Conservation (phyloP, 2,329 filamentous ascomycete species). For the Colletotrichum neosansevieriae region DNA sequence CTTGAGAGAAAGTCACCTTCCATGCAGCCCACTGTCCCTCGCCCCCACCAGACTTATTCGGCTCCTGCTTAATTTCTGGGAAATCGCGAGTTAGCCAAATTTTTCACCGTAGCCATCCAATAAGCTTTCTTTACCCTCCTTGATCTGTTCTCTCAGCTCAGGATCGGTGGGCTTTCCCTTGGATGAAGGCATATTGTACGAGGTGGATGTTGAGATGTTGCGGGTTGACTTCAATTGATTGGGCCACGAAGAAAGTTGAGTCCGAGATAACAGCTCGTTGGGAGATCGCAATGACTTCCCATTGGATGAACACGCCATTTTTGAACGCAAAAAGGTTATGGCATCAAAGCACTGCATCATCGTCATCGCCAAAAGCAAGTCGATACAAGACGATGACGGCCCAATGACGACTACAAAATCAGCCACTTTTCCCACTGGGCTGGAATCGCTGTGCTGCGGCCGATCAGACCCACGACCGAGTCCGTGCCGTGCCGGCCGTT, state of each 20-base stretch:
- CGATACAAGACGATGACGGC: constrained; percentile 7
- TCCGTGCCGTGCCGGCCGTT: constrained; percentile 26
- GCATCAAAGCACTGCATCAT: background rate
- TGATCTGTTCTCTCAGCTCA: constrained; percentile 53
- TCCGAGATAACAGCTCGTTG: background rate
- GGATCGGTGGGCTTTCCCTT: constrained; percentile 57
- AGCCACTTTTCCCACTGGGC: constrained; percentile 9
- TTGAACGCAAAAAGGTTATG: background rate
- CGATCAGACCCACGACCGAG: background rate
- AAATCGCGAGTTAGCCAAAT: fast-evolving
- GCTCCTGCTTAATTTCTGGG: constrained; percentile 55
- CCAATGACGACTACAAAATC: constrained; percentile 38
- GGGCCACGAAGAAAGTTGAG: background rate
- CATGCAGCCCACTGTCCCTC: constrained; percentile 47
- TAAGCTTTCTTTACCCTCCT: constrained; percentile 48
- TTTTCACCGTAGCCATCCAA: fast-evolving
- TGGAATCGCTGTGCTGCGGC: constrained; percentile 4
- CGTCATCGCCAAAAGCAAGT: background rate
- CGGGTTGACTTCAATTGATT: background rate
- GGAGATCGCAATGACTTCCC: fast-evolving
- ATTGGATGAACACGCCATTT: background rate
- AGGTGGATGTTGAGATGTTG: background rate
- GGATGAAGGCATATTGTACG: constrained; percentile 51
- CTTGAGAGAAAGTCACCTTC: constrained; percentile 27
- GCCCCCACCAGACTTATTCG: constrained; percentile 56